Evolutionary conservation across 495 filamentous ascomycete genomes (phyloP).

Genomic region (Penicillium crystallinum): DNA sequence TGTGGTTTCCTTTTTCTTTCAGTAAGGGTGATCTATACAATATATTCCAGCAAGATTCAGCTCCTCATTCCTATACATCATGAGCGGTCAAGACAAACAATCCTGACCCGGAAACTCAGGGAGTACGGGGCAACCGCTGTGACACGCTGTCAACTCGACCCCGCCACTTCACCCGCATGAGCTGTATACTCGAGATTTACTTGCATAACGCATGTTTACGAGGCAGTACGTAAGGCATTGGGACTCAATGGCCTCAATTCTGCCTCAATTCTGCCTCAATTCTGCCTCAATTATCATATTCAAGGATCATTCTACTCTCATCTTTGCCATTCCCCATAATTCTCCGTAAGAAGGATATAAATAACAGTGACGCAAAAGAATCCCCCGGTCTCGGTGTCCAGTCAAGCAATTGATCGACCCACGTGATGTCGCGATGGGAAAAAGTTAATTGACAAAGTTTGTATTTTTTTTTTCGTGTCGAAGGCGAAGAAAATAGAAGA

Average conservation of each 20-base stretch:
- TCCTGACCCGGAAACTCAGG: not conserved
- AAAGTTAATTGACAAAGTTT: slow-evolving; percentile 1
- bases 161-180: not conserved
- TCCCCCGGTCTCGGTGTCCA: slow-evolving; percentile 5
- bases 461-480: not conserved
- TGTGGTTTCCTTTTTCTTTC: not conserved
- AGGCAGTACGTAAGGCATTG: not conserved
- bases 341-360: not conserved
- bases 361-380: not conserved
- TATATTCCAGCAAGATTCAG: too few relatives aligned
- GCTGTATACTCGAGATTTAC: not conserved
- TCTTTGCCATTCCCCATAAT: not conserved
- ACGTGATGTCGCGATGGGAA: slow-evolving; percentile 3
- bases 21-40: not conserved
- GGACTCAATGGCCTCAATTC: not conserved
- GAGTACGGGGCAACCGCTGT: not conserved
- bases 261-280: too few relatives aligned
- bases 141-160: slow-evolving; percentile 1
- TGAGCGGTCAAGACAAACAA: not conserved
- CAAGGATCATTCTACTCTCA: not conserved
- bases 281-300: not conserved
- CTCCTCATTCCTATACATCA: not conserved
- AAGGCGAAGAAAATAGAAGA: not conserved
- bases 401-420: slow-evolving; percentile 4
- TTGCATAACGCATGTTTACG: not conserved